Conservation (phyloP, 805 yeast species). For the Komagataella pastoris region DNA sequence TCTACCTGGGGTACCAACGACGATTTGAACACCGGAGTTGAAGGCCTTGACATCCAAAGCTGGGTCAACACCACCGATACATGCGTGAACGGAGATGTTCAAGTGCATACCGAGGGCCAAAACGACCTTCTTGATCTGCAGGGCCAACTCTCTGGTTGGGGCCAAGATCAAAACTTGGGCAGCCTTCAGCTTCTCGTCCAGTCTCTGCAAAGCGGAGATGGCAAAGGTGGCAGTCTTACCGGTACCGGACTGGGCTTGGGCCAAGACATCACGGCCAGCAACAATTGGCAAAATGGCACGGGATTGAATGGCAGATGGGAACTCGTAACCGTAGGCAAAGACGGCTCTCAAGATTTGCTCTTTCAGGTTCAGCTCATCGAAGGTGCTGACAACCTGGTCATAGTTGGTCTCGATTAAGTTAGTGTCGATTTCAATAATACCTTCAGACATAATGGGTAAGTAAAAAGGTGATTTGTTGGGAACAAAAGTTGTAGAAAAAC, state of each 20-base stretch:
- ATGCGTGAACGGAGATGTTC: conserved; percentile 78
- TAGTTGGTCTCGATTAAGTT: conserved; percentile 86
- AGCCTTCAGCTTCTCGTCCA: conserved; percentile 60
- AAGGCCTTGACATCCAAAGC: conserved; percentile 70
- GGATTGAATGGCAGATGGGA: conserved; percentile 95
- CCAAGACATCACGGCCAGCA: conserved; percentile 88
- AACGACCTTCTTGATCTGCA: conserved; percentile 84
- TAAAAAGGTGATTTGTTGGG: background rate
- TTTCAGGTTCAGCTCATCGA: conserved; percentile 70
- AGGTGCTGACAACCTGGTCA: conserved; percentile 74
- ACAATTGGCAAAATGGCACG: conserved; percentile 94
- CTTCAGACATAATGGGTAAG: conserved; percentile 37
- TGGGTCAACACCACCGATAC: conserved; percentile 86
- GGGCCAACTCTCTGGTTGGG: conserved; percentile 94
- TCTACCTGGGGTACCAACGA: conserved; percentile 97
- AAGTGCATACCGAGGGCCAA: conserved; percentile 77
- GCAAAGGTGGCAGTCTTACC: conserved; percentile 99
- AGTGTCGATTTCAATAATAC: conserved; percentile 69
- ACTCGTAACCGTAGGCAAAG: conserved; percentile 86
- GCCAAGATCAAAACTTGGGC: conserved; percentile 86
- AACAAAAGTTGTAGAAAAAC: background rate
- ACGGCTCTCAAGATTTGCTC: conserved; percentile 63
- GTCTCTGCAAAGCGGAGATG: conserved; percentile 80
- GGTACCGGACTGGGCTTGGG: conserved; percentile 99
- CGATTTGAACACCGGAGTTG: conserved; percentile 71